A percentile compares a stretch with the other conserved stretches of the same genome.
Evolutionary conservation across 2,329 filamentous ascomycete genomes (phyloP).

Genomic region (Monilinia polystroma): DNA sequence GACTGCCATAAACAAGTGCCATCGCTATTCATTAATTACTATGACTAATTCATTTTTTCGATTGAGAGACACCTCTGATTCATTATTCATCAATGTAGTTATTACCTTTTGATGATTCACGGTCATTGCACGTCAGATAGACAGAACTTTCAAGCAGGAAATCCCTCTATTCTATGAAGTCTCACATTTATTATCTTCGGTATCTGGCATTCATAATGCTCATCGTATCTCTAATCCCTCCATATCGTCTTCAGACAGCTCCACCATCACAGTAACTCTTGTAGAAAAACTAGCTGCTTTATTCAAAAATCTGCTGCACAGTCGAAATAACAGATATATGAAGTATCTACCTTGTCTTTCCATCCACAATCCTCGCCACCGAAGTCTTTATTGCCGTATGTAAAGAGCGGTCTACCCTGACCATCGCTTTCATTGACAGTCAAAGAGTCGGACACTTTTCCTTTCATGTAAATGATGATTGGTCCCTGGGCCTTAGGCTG

Average conservation of each 20-base stretch:
- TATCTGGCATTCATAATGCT: neutral
- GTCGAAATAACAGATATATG: neutral
- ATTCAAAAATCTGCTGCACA: fast-evolving
- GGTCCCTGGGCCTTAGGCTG: neutral
- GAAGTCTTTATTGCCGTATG: neutral
- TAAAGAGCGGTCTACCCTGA: neutral
- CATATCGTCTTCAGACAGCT: too few species aligned
- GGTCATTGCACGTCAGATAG: neutral
- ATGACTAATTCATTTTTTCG: too few species aligned
- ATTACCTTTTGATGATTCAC: neutral
- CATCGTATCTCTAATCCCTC: neutral
- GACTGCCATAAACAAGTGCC: too few species aligned
- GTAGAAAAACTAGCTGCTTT: neutral
- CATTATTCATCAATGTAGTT: too few species aligned
- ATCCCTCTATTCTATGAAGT: neutral
- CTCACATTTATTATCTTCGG: neutral
- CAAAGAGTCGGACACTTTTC: neutral
- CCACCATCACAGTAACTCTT: neutral
- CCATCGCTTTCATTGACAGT: neutral
- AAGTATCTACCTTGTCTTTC: neutral
- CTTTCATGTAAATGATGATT: neutral
- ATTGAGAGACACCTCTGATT: too few species aligned
- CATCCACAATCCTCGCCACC: neutral
- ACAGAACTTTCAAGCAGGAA: neutral
- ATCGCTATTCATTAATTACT: too few species aligned